Evolutionary conservation across 1,284 basidiomycete species (phyloP), one percentile per base, ranked within the genome.

Genomic region (Moesziomyces aphidis): DNA sequence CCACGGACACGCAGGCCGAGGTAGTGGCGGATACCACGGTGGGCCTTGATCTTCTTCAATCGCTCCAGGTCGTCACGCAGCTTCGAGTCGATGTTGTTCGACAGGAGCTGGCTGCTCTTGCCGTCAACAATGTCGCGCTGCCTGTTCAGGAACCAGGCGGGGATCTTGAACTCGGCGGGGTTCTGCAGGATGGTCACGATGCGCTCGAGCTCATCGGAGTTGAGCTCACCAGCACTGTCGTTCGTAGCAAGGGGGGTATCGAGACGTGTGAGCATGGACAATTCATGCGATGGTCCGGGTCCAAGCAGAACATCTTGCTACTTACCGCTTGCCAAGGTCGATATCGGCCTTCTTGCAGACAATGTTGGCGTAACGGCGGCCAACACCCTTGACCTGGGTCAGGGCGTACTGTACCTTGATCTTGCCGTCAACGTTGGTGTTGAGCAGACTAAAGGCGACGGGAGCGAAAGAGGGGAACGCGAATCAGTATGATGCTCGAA

Each of bases 271-370:
- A 42, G 39, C 2, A n/a, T 4, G 39, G 1, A 34, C 13, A 2
- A 13, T 34, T 13, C 31, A 13, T 11, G 31, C 31, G 10, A 9
- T 31, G 2, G 31, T 9, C 8, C 9, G 8, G 9, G 8, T 31
- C 31, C 9, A 9, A 31, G 31, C 31, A 31, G 31, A 2, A 2
- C 17, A 22, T 45, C n/a, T 22, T 39, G 42, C 48, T n/a, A 88
- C 92, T 75, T 83, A 97, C 95, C 97, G 93, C 89, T 99, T 99
- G 90, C 90, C 93, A 78, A 99, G 90, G 86, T 99, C 95, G 65
- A 99, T 93, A 89, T 99, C 97, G 80, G 97, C 97, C 90, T 99
- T 99, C 89, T 99, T 99, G 91, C 95, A 98, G 83, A 99, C 96
- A 85, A 99, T 89, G 89, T 99, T 99, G 86, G 97, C 91, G 88